Base-by-base conservation (phyloP, 2,329 filamentous ascomycete species). In the Fusarium ramigenum region DNA sequence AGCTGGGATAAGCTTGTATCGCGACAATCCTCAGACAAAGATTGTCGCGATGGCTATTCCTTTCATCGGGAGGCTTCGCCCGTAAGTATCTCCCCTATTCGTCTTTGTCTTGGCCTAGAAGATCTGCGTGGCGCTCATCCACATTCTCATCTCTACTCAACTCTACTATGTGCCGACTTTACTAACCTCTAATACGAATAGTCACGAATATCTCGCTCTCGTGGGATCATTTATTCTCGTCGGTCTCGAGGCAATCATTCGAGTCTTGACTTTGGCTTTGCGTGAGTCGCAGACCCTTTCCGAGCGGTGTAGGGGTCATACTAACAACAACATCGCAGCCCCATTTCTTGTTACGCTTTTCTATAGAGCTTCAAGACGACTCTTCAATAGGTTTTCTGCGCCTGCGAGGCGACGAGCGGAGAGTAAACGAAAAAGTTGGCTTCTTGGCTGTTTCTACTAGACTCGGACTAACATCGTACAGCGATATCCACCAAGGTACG, bases 181-280 rank as follows among this genome's bases (percentile, higher is more conserved):
- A 61, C 72, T 77, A 63, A 77, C 63, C 36, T 58, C 43, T 16
- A 30, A 39, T 43, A 62, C 54, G 9, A 63, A 67, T 73, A 95
- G 93, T 82, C 88, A 88, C 82, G 95, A 99, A 85, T 98, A 98
- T 84, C 84, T 97, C 72, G 94, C 95, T 43, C 89, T 99, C 47
- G 83, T 96, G 52, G 91, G 91, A 62, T 98, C 96, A 12, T 93
- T 98, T 78, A 78, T 94, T 59, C 89, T 99, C 42, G 92, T 98
- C 66, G 87, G 90, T 52, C 87, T 97, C 74, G 96, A 99, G 82
- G 91, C 91, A 63, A 79, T 97, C 69, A 92, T 97, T 77, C 91
- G 96, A 77, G 86, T 97, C 66, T 89, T 97, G 70, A 98, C 96
- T 4, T 89, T 98, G 70, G 93, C 94, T 40, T 88, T 99, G 46